Percentiles rank a stretch among this genome's conserved stretches.
Evolutionary conservation across 495 filamentous ascomycete genomes (phyloP).

Genomic region (Amorphotheca resinae): DNA sequence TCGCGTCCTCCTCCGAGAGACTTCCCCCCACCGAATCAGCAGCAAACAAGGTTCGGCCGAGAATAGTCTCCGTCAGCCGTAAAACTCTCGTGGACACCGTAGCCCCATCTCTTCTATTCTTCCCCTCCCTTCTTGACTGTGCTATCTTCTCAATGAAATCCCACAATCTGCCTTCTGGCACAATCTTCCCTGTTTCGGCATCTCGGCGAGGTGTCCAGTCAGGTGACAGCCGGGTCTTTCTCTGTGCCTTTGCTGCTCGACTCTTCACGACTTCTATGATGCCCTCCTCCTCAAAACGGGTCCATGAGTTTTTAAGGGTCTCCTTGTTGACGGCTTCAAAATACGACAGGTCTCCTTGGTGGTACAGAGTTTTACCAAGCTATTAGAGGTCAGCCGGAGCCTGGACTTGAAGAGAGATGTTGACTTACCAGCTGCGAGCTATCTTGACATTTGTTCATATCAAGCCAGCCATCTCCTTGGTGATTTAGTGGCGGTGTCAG

Average conservation of each 20-base stretch:
- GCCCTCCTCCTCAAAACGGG: constrained; percentile 80
- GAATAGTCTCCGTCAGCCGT: constrained; percentile 23
- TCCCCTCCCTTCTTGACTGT: constrained; percentile 72
- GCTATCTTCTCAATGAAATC: constrained; percentile 82
- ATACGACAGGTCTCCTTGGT: constrained; percentile 92
- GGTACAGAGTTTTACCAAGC: constrained; percentile 94
- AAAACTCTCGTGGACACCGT: constrained; percentile 82
- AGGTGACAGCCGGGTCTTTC: constrained; percentile 51
- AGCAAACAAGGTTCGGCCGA: constrained; percentile 34
- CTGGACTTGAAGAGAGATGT: not conserved
- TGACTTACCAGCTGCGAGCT: constrained; percentile 63
- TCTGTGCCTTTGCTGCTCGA: constrained; percentile 43
- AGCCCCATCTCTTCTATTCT: constrained; percentile 84
- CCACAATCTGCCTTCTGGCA: constrained; percentile 68
- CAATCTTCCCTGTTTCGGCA: constrained; percentile 37
- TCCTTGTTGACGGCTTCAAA: constrained; percentile 98
- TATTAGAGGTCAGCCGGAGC: constrained; percentile 25
- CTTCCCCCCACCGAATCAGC: constrained; percentile 20
- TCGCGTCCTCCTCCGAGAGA: constrained; percentile 17
- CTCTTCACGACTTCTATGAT: constrained; percentile 63
- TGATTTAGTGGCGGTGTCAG: constrained; percentile 58
- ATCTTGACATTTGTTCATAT: constrained; percentile 63
- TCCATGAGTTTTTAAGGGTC: constrained; percentile 83
- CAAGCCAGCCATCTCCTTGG: constrained; percentile 60
- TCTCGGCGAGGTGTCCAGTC: constrained; percentile 72